phyloP scores from a whole-genome alignment of 805 yeast species.

The Dipodascus geniculatus region DNA sequence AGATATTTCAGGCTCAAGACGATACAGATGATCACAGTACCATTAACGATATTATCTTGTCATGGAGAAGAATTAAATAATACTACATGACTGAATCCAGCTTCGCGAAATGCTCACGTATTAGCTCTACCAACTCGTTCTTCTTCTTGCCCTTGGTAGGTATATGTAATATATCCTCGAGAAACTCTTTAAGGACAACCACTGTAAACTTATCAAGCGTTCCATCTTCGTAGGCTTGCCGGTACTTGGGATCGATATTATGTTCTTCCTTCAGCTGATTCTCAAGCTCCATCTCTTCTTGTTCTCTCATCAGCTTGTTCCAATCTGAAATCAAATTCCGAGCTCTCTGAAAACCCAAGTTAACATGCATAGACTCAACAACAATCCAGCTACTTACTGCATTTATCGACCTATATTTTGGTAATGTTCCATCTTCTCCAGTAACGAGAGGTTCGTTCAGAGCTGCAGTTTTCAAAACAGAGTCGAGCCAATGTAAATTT shows the following conservation, averaged over 20 bases:
- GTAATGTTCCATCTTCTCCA: slow-evolving; percentile 15
- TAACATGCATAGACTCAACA: background rate
- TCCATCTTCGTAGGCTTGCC: background rate
- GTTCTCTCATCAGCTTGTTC: background rate
- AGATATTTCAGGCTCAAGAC: background rate
- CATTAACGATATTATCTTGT: background rate
- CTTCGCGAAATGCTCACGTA: background rate
- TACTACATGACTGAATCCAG: background rate
- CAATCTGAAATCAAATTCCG: background rate
- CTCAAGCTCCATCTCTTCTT: background rate
- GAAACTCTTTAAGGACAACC: background rate
- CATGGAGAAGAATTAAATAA: background rate
- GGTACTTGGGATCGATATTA: background rate
- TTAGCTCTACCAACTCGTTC: background rate
- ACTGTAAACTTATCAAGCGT: background rate
- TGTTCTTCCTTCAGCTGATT: background rate
- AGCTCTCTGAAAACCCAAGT: background rate
- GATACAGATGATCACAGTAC: background rate
- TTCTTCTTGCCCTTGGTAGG: background rate
- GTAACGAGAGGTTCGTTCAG: slow-evolving; percentile 35
- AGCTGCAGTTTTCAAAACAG: slow-evolving; percentile 50
- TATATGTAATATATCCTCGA: background rate
- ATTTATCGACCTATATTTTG: slow-evolving; percentile 18
- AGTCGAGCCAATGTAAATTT: slow-evolving; percentile 52
- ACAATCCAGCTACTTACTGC: background rate